phyloP scores from a whole-genome alignment of 2,329 filamentous ascomycete species.

The Aspergillus ustus region DNA sequence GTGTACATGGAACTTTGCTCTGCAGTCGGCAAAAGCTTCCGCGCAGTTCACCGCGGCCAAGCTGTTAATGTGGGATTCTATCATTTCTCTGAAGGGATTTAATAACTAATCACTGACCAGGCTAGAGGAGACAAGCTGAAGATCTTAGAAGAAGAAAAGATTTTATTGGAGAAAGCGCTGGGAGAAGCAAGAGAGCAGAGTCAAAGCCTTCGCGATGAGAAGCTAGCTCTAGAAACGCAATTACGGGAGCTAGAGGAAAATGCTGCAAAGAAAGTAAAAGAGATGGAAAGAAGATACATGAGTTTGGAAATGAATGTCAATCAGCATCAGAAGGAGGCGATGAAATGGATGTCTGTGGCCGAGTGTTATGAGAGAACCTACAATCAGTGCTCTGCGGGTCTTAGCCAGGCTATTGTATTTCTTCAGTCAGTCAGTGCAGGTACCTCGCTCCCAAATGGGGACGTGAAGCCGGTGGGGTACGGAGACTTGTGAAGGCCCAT shows the following conservation, averaged over 20 bases:
- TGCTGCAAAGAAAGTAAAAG: background rate
- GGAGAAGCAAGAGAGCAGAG: background rate
- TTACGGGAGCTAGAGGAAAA: background rate
- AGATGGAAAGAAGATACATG: background rate
- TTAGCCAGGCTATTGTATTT: background rate
- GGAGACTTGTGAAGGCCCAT: no score
- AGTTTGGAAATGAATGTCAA: background rate
- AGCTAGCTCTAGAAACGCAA: background rate
- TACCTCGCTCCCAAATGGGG: background rate
- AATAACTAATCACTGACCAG: no score
- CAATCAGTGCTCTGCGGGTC: constrained; percentile 10
- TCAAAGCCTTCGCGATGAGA: background rate
- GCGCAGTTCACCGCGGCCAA: constrained; percentile 10
- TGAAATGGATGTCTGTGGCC: constrained; percentile 8
- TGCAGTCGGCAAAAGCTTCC: constrained; percentile 16
- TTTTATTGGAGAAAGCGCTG: background rate
- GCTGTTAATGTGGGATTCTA: background rate
- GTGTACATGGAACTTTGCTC: constrained; percentile 32
- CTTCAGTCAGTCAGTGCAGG: constrained; percentile 2
- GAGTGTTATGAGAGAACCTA: constrained; percentile 10
- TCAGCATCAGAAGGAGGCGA: background rate
- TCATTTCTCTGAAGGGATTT: no score
- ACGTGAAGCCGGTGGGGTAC: no score
- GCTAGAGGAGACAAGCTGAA: background rate
- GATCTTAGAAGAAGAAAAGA: background rate